These are phyloP conservation scores for Phaeolepiota aurea DNA, from an alignment of 768 basidiomycete species.

Conservation along the genomic window DNA sequence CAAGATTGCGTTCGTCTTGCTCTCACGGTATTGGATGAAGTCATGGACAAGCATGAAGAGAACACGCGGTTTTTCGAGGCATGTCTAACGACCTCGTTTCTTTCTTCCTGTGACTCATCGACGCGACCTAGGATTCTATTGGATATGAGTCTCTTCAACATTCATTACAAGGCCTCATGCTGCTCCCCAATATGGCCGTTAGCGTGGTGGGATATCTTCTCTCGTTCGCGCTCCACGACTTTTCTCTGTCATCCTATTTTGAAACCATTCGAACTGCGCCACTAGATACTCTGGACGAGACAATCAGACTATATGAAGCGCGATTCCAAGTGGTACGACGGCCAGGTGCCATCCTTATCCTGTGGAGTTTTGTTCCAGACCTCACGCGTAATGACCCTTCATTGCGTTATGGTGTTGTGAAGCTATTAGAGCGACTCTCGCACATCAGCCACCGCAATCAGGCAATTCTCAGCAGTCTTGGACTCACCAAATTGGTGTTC, in stretches of 20 bases:
- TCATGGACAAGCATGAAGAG: conserved; percentile 42
- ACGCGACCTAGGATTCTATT: conserved; percentile 35
- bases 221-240: conserved; percentile 58
- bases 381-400: conserved; percentile 22
- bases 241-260: conserved; percentile 51
- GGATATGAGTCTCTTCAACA: conserved; percentile 59
- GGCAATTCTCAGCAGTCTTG: conserved; percentile 52
- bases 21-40: conserved; percentile 58
- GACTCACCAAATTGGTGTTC: conserved; percentile 47
- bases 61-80: conserved; percentile 68
- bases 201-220: conserved; percentile 61
- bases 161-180: conserved; percentile 46
- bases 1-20: conserved; percentile 54
- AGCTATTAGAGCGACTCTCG: conserved; percentile 55
- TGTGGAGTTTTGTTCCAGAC: conserved; percentile 42
- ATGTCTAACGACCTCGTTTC: no score
- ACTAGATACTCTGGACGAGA: conserved; percentile 28
- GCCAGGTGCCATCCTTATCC: conserved; percentile 51
- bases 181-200: conserved; percentile 36
- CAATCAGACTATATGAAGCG: conserved; percentile 32
- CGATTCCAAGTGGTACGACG: conserved; percentile 43
- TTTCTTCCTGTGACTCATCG: conserved; percentile 2
- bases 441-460: conserved; percentile 61
- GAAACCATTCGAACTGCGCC: conserved; percentile 26
- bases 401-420: conserved; percentile 48